Conservation (phyloP, 176 grass and related monocot genomes). For the Thalia dealbata region DNA sequence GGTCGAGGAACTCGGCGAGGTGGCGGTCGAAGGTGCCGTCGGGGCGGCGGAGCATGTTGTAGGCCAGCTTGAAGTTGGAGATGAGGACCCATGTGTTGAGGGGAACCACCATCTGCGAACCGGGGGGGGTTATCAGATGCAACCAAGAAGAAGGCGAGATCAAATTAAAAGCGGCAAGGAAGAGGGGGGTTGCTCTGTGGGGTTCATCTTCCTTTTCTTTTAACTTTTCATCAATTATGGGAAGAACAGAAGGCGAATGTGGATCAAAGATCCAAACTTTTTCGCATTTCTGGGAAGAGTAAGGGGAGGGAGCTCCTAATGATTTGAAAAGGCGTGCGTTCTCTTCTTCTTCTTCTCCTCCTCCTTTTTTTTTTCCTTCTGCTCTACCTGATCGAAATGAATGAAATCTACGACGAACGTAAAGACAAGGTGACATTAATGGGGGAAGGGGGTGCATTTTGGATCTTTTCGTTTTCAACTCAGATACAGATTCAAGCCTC, state of each 20-base stretch:
- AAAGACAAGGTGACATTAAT: neutral
- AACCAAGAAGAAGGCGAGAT: conserved; percentile 12
- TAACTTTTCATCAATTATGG: conserved; percentile 19
- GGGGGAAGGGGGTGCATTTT: neutral
- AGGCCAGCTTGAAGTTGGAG: conserved; percentile 95
- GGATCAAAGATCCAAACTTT: conserved; percentile 43
- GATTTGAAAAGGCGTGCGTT: conserved; percentile 17
- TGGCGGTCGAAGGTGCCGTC: conserved; percentile 93
- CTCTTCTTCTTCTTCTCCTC: neutral
- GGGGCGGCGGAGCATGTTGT: conserved; percentile 82
- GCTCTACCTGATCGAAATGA: neutral
- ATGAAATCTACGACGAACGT: neutral
- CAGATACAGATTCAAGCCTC: neutral
- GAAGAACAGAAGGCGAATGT: conserved; percentile 27
- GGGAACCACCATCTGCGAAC: conserved; percentile 64
- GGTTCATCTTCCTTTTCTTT: neutral
- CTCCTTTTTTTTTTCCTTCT: neutral
- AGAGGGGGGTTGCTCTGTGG: neutral
- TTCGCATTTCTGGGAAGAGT: conserved; percentile 2
- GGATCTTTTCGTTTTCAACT: neutral
- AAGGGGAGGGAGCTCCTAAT: too few relatives aligned
- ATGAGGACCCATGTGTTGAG: conserved; percentile 93
- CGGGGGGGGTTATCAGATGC: conserved; percentile 10
- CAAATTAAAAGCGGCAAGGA: neutral
- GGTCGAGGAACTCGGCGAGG: conserved; percentile 74